phyloP scores from a whole-genome alignment of 805 yeast genomes.

The Lipomyces mesembrius region DNA sequence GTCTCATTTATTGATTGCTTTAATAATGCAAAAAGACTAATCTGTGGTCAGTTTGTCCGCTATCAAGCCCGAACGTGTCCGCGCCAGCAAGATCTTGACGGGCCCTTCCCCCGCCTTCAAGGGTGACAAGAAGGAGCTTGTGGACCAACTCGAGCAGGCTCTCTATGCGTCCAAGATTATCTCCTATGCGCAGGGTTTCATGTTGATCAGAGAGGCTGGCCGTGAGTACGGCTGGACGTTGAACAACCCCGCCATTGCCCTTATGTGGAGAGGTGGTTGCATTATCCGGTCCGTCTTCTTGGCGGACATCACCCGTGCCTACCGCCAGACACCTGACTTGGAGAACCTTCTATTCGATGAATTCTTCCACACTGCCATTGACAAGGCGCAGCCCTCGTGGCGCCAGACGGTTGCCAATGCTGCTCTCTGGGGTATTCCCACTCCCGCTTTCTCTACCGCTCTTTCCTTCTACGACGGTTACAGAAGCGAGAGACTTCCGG shows the following conservation, averaged over 20 bases:
- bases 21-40: neutral
- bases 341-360: slow-evolving; percentile 95
- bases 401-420: slow-evolving; percentile 83
- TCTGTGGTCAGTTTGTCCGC: slow-evolving; percentile 63
- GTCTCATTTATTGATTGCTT: slow-evolving; percentile 49
- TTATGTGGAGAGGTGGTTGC: slow-evolving; percentile 99
- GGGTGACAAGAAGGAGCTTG: slow-evolving; percentile 78
- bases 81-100: slow-evolving; percentile 75
- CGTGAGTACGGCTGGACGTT: slow-evolving; percentile 95
- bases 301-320: slow-evolving; percentile 95
- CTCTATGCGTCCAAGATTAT: slow-evolving; percentile 97
- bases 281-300: slow-evolving; percentile 98
- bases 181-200: slow-evolving; percentile 99
- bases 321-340: slow-evolving; percentile 88
- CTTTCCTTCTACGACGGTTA: slow-evolving; percentile 97
- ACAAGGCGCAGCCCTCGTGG: slow-evolving; percentile 96
- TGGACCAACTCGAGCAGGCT: slow-evolving; percentile 96
- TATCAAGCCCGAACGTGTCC: slow-evolving; percentile 84
- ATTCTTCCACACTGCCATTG: slow-evolving; percentile 89
- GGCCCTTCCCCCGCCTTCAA: slow-evolving; percentile 80
- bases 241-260: slow-evolving; percentile 97
- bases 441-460: slow-evolving; percentile 97
- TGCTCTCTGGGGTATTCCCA: slow-evolving; percentile 86
- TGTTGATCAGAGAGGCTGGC: slow-evolving; percentile 98
- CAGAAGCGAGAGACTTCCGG: slow-evolving; percentile 94